Base-by-base conservation (phyloP, 257 asterid species). In the Scutellaria baicalensis region DNA sequence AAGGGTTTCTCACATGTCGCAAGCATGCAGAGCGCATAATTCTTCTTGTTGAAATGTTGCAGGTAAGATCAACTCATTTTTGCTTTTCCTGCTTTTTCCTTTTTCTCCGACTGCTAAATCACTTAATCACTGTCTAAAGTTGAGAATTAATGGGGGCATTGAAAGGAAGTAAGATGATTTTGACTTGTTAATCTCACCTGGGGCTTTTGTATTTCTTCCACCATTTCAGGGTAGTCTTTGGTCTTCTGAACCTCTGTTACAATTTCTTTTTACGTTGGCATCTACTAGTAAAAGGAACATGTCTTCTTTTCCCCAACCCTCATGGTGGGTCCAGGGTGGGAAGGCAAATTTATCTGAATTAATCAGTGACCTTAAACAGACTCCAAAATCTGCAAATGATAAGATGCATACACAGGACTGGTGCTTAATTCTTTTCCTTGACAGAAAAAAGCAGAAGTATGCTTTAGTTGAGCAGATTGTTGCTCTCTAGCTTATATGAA, bases 11-110 rank as follows among this genome's bases (percentile, higher is more conserved):
- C 72, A 92, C 96, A 4, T 92, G 98, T 69, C 94, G 98, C 61
- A 92, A 92, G 78, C 98, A 92, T 50, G 97, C 97, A n/a, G 98
- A 92, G 77, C 92, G 96, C 64, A 90, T 92, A 72, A 90, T 92
- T 79, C 98, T 92, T 81, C 98, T 92, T 60, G 97, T 90, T 69
- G 98, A 92, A 88, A 92, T 92, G 98, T 85, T 92, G 78, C 97
- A 91, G 96, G 97, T 89, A 70, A 75, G 43, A 45, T 59, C 10
- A 10, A 4, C 40, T 63, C 17, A 6, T 8, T 49, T 56, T 48
- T 55, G 9, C 47, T 67, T 9, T 23, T 23, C 13, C 31, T 48
- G 35, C n/a, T n/a, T 33, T 33, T 33, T 18, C 14, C 27, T 40
- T 55, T 36, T 48, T 17, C 43, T 43, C 55, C 27, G 5, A 52